phyloP scores from a whole-genome alignment of 2,329 filamentous ascomycete species.

The Rhinocladiella similis region DNA sequence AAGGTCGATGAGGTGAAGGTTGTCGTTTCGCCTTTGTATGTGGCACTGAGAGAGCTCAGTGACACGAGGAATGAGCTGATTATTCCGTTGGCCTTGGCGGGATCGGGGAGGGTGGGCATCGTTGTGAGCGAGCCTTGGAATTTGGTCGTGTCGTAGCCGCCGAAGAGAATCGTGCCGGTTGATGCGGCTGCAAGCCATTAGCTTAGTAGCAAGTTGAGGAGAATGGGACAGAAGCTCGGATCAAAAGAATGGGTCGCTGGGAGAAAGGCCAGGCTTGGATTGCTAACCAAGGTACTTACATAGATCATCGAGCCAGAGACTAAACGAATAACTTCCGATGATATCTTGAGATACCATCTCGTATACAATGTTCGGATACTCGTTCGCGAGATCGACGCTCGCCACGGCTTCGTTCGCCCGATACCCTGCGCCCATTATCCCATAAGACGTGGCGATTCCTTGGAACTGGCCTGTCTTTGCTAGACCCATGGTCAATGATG shows the following conservation, averaged over 20 bases:
- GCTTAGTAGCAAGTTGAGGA: too few species aligned
- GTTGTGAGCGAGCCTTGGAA: conserved; percentile 63
- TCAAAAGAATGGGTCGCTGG: too few species aligned
- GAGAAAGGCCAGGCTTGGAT: neutral
- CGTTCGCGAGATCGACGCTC: neutral
- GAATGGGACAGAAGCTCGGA: too few species aligned
- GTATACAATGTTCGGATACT: conserved; percentile 62
- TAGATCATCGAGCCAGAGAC: conserved; percentile 42
- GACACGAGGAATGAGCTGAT: conserved; percentile 44
- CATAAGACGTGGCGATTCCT: neutral
- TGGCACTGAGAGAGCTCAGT: conserved; percentile 38
- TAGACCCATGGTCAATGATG: neutral
- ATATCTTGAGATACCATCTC: conserved; percentile 58
- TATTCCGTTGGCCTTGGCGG: conserved; percentile 45
- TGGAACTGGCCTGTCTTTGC: too few species aligned
- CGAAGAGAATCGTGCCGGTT: conserved; percentile 71
- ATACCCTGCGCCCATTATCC: neutral
- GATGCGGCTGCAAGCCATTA: conserved; percentile 57
- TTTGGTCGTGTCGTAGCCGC: conserved; percentile 74
- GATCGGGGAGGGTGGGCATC: conserved; percentile 55
- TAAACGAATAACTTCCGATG: conserved; percentile 47
- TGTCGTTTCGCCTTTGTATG: conserved; percentile 35
- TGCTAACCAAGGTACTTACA: conserved; percentile 5
- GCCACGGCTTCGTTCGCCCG: neutral
- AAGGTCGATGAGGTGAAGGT: conserved; percentile 38